Conservation (phyloP, 139 green algal genomes). For the Micromonas pusilla region DNA sequence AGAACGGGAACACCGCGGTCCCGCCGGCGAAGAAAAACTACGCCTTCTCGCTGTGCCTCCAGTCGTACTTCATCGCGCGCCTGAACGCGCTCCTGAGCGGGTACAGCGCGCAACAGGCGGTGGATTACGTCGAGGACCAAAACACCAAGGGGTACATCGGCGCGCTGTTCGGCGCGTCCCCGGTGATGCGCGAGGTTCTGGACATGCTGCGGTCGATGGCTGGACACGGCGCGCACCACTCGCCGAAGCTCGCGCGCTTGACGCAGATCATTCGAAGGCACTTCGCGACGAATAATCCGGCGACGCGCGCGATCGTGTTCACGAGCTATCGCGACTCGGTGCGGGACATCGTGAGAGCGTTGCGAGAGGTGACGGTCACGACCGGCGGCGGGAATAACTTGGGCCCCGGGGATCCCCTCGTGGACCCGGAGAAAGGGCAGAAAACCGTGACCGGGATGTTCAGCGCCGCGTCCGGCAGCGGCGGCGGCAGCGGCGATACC, state of each 20-base stretch:
- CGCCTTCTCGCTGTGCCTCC: neutral
- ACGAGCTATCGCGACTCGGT: conserved; percentile 68
- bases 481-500: neutral
- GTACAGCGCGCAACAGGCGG: neutral
- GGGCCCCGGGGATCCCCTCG: neutral
- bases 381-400: neutral
- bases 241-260: conserved; percentile 1
- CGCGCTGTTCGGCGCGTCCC: neutral
- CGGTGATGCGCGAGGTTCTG: neutral
- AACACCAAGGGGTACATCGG: neutral
- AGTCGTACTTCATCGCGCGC: neutral
- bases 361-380: conserved; percentile 2
- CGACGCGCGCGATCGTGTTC: conserved; percentile 68
- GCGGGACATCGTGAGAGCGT: conserved; percentile 48
- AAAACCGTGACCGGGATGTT: neutral
- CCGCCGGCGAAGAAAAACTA: neutral
- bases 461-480: neutral
- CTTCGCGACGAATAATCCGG: conserved; percentile 39
- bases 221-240: conserved; percentile 9
- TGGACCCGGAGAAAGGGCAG: neutral
- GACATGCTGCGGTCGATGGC: conserved; percentile 9
- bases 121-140: neutral
- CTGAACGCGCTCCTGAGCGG: neutral
- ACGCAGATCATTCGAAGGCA: conserved; percentile 48
- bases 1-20: neutral